These are phyloP conservation scores for Santalum album DNA, from an alignment of 164 flowering plant species.

Conservation along the genomic window DNA sequence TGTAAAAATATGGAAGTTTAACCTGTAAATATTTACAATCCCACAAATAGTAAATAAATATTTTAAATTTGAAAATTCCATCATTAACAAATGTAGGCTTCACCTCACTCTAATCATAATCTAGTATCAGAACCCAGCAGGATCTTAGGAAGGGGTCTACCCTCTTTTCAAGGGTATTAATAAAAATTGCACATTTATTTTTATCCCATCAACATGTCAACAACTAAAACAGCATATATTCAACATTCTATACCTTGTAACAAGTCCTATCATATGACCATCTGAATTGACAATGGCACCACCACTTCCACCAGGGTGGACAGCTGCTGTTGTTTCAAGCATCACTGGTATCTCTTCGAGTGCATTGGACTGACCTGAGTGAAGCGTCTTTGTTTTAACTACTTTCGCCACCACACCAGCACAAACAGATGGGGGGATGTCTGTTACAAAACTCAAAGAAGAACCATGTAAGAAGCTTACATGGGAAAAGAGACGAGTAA, in stretches of 20 bases:
- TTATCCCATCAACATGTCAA: no score
- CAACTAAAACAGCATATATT: no score
- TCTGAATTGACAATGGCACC: constrained; percentile 79
- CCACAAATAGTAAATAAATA: not conserved
- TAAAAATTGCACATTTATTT: no score
- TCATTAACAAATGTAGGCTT: no score
- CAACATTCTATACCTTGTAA: constrained; percentile 59
- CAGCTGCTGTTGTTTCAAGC: constrained; percentile 96
- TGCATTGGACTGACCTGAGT: constrained; percentile 14
- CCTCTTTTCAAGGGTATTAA: no score
- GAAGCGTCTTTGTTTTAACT: constrained; percentile 43
- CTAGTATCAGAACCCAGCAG: no score
- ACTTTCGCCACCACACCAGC: constrained; percentile 76
- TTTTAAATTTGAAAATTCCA: no score
- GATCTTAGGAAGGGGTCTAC: no score
- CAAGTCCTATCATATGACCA: constrained; percentile 86
- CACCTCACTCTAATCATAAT: no score
- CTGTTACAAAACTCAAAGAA: constrained; percentile 28
- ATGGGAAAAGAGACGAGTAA: constrained; percentile 8
- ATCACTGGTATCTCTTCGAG: constrained; percentile 46
- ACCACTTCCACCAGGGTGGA: constrained; percentile 96
- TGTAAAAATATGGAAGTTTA: not conserved
- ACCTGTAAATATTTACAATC: not conserved
- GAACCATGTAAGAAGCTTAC: constrained; percentile 2
- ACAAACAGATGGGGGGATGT: constrained; percentile 55